Conservation (phyloP, 805 yeast species). For the Metschnikowia dekortorum region DNA sequence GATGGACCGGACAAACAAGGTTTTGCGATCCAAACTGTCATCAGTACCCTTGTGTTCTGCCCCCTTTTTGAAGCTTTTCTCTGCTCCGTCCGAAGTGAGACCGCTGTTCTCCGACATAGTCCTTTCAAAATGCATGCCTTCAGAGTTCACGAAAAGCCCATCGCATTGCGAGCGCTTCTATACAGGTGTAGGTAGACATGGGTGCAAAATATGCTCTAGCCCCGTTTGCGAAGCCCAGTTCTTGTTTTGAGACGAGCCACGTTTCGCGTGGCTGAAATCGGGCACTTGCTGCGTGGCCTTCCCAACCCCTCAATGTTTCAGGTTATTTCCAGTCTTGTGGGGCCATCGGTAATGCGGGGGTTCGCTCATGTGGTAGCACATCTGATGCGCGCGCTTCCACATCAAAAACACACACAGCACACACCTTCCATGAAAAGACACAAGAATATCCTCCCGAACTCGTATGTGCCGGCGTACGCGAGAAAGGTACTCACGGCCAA, state of each 20-base stretch:
- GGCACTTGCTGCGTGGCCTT: too few species aligned
- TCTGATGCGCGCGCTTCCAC: constrained; percentile 1
- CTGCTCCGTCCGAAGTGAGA: neutral
- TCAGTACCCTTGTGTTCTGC: neutral
- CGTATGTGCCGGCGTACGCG: constrained; percentile 32
- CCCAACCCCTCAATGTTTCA: neutral
- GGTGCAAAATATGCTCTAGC: neutral
- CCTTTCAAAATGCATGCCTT: neutral
- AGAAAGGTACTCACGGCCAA: constrained; percentile 18
- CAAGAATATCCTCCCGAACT: constrained; percentile 35
- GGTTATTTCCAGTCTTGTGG: neutral
- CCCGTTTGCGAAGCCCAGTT: neutral
- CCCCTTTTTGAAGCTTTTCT: neutral
- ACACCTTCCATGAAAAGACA: constrained; percentile 7
- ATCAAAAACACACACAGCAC: constrained; percentile 1
- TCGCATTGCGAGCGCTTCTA: constrained; percentile 3
- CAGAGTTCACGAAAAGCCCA: constrained; percentile 1
- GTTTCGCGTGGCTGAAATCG: too few species aligned
- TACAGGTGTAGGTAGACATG: neutral
- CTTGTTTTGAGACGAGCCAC: too few species aligned
- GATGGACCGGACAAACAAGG: constrained; percentile 81
- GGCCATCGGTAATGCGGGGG: too few species aligned
- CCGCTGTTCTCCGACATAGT: neutral
- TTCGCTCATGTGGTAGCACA: neutral
- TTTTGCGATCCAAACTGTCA: constrained; percentile 48